Base-by-base conservation (phyloP, 768 basidiomycete species). In the Cyathus striatus region DNA sequence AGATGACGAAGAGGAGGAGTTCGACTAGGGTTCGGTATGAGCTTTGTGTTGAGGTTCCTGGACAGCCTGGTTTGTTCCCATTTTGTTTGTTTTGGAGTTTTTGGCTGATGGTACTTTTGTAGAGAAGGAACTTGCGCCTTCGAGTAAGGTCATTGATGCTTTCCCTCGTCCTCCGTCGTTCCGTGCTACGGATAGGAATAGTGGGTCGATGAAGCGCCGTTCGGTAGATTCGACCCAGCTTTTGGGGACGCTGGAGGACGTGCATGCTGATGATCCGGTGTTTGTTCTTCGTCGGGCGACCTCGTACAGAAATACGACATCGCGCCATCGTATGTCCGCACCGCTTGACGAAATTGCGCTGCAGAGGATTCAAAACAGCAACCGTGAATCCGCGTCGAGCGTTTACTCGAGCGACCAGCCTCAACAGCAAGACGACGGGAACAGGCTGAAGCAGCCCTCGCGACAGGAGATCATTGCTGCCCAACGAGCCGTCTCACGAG, bases 401-500 rank as follows among this genome's bases (percentile, higher is more conserved):
- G 63, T n/a, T n/a, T n/a, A n/a, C n/a, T n/a, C n/a, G 65, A 13
- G 67, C 72, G 38, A 76, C 83, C 5, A 81, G 82, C 43, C 24
- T 69, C 55, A 44, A 55, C 20, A 52, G 47, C n/a, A 41, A 53
- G 17, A 41, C 48, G 49, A 55, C 20, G 60, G 62, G 64, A 47
- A 54, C 64, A 48, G 38, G 40, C 51, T 51, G 10, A 64, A 64
- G 46, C 59, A 60, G 34, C 68, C 65, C 1, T 88, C 90, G 3
- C 77, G 83, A 18, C 88, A 90, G 49, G 92, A 96, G 51, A 86
- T 96, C 54, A 96, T 97, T 44, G 90, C 89, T 10, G 92, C 92
- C 4, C 95, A 97, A 57, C 80, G 94, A 4, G 89, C 86, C 1
- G 88, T 83, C 0, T 83, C 78, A 5, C 76, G 90, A 9, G 94